phyloP scores from a whole-genome alignment of 2,329 filamentous ascomycete genomes.

The Lachnellula cervina region DNA sequence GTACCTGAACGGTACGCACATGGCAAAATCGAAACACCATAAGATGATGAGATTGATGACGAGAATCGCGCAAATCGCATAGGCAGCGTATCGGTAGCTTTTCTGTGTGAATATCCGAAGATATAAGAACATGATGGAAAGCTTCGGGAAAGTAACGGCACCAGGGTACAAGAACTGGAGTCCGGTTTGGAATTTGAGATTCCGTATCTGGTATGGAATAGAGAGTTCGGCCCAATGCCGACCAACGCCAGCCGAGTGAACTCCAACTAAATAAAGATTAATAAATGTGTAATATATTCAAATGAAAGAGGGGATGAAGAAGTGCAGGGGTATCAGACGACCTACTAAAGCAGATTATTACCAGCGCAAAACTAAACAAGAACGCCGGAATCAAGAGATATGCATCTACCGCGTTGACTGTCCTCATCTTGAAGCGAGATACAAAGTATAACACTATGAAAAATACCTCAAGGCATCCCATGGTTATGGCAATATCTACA shows the following conservation, averaged over 20 bases:
- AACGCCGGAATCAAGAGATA: not conserved
- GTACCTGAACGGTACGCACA: not conserved
- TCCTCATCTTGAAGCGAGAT: not conserved
- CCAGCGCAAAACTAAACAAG: not conserved
- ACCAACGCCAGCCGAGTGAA: not conserved
- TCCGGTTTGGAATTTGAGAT: slow-evolving; percentile 1
- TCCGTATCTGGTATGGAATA: not conserved
- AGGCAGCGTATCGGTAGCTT: not conserved
- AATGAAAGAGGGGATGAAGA: not conserved
- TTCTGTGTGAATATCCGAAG: slow-evolving; percentile 5
- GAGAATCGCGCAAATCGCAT: not conserved
- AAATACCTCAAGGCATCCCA: not conserved
- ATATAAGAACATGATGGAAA: slow-evolving; percentile 5
- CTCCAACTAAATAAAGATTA: not conserved
- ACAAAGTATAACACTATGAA: not conserved
- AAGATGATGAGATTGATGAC: not conserved
- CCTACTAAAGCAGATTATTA: not conserved
- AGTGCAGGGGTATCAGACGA: not conserved
- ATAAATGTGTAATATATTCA: not conserved
- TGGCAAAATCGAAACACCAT: not conserved
- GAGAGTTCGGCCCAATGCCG: not conserved
- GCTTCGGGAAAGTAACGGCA: not conserved
- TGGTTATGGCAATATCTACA: not conserved
- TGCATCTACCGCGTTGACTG: not conserved
- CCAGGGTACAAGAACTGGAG: not conserved